A percentile compares a stretch with the other conserved stretches of the same genome.
Conservation (phyloP, 495 filamentous ascomycete genomes). For the Trichoderma erinaceum region DNA sequence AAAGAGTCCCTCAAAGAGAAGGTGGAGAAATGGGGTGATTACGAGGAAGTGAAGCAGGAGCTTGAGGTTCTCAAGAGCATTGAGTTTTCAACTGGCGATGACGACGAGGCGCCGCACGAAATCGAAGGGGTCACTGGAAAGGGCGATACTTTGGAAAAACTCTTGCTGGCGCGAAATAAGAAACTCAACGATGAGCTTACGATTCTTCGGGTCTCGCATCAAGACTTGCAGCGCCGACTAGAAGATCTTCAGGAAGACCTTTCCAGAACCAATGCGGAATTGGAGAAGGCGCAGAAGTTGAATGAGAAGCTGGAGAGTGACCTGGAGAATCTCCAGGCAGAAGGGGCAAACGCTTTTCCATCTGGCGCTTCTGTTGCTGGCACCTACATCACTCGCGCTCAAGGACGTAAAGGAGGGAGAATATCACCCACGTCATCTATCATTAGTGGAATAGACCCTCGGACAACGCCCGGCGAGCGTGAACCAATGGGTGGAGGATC, state of each 20-base stretch:
- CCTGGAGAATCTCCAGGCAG: conserved; percentile 77
- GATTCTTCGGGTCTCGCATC: conserved; percentile 85
- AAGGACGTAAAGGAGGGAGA: conserved; percentile 47
- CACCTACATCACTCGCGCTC: conserved; percentile 76
- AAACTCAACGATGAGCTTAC: conserved; percentile 92
- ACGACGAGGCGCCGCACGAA: conserved; percentile 54
- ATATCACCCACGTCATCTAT: conserved; percentile 96
- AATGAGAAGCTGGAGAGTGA: conserved; percentile 91
- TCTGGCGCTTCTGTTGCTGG: conserved; percentile 86
- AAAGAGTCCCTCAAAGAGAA: conserved; percentile 67
- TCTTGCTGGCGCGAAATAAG: conserved; percentile 88
- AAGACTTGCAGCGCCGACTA: conserved; percentile 78
- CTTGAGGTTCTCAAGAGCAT: conserved; percentile 96
- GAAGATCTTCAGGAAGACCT: conserved; percentile 77
- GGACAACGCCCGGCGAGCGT: conserved; percentile 53
- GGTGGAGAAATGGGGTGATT: conserved; percentile 85
- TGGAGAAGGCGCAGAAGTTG: conserved; percentile 77
- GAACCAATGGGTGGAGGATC: conserved; percentile 76
- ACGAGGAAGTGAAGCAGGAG: conserved; percentile 92
- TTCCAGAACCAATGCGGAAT: conserved; percentile 73
- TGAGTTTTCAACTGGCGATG: conserved; percentile 86
- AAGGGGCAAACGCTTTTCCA: conserved; percentile 73
- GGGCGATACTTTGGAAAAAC: conserved; percentile 80
- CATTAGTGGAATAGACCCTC: conserved; percentile 87
- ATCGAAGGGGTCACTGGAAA: conserved; percentile 37